phyloP scores from a whole-genome alignment of 2,329 filamentous ascomycete species.

The Colletotrichum costaricense region DNA sequence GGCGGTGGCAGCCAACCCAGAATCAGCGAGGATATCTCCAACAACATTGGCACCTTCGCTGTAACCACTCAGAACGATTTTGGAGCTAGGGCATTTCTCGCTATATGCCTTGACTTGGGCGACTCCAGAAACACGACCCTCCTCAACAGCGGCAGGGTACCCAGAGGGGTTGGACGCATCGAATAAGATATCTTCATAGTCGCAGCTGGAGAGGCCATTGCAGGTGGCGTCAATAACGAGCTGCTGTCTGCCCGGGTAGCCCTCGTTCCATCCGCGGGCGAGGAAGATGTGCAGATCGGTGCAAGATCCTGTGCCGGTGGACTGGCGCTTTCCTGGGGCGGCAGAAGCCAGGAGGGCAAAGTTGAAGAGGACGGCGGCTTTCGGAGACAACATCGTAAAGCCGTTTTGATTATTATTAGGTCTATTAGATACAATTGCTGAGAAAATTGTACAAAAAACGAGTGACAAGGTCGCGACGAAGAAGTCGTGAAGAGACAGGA shows the following conservation, averaged over 20 bases:
- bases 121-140: conserved; percentile 48
- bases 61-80: conserved; percentile 54
- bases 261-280: conserved; percentile 43
- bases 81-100: conserved; percentile 50
- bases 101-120: conserved; percentile 52
- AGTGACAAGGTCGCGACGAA: conserved; percentile 16
- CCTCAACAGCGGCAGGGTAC: conserved; percentile 51
- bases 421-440: not conserved
- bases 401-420: conserved; percentile 26
- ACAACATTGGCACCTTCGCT: conserved; percentile 53
- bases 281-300: conserved; percentile 45
- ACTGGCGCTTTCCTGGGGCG: conserved; percentile 32
- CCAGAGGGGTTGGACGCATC: conserved; percentile 41
- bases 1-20: conserved; percentile 40
- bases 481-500: not conserved
- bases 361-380: conserved; percentile 25
- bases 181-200: conserved; percentile 47
- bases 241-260: conserved; percentile 44
- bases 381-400: conserved; percentile 21
- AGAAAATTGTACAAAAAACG: conserved; percentile 2
- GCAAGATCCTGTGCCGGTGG: conserved; percentile 36
- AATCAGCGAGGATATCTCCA: conserved; percentile 48
- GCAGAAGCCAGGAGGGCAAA: conserved; percentile 28
- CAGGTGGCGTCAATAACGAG: conserved; percentile 43
- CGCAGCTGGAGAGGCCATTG: conserved; percentile 41